phyloP scores from a whole-genome alignment of 2,329 filamentous ascomycete genomes.

The Sordariomycetes sp. region DNA sequence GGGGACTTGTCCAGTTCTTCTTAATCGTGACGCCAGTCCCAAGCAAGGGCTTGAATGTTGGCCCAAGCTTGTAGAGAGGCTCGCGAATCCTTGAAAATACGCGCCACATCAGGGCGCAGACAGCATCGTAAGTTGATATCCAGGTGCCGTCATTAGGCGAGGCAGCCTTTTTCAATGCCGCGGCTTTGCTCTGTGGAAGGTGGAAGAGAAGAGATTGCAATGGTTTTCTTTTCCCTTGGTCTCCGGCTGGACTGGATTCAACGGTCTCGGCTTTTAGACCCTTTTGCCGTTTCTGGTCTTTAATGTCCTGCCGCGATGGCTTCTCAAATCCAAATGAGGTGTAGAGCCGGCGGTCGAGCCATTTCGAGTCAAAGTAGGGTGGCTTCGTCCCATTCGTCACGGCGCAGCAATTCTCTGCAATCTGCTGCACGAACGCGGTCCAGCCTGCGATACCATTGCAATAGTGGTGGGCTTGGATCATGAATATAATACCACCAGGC shows the following conservation, averaged over 20 bases:
- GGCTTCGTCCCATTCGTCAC: slow-evolving; percentile 16
- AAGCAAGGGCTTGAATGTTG: slow-evolving; percentile 18
- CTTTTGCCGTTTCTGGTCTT: neutral
- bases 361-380: slow-evolving; percentile 22
- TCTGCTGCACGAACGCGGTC: slow-evolving; percentile 22
- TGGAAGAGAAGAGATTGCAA: slow-evolving; percentile 27
- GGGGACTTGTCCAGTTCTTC: slow-evolving; percentile 19
- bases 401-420: slow-evolving; percentile 31
- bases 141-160: slow-evolving; percentile 21
- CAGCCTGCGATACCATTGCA: slow-evolving; percentile 28
- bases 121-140: slow-evolving; percentile 35
- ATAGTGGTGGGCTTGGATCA: slow-evolving; percentile 30
- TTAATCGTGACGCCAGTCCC: slow-evolving; percentile 26
- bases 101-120: slow-evolving; percentile 30
- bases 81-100: slow-evolving; percentile 22
- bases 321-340: slow-evolving; percentile 6
- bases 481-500: slow-evolving; percentile 28
- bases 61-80: slow-evolving; percentile 20
- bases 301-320: neutral
- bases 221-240: neutral
- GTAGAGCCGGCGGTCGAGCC: slow-evolving; percentile 23
- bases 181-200: slow-evolving; percentile 31
- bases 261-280: neutral
- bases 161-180: slow-evolving; percentile 26
- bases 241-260: neutral